These are phyloP conservation scores for Acarospora socialis DNA, from an alignment of 2,329 filamentous ascomycete species.

Conservation along the genomic window DNA sequence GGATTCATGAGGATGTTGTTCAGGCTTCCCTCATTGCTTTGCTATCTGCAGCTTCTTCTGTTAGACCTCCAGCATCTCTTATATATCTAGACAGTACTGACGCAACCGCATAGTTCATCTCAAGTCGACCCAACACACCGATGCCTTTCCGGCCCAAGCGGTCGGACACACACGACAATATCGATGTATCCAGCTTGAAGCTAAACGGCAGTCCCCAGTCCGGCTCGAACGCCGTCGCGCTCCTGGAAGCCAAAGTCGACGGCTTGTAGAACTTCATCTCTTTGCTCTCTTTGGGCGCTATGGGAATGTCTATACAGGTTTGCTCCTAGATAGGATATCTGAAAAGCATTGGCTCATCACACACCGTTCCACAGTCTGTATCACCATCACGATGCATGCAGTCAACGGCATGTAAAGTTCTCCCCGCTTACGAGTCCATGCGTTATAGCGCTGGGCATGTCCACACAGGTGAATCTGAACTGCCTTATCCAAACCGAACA, in stretches of 20 bases:
- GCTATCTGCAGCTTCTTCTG: slow-evolving; percentile 70
- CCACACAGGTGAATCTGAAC: too few relatives aligned
- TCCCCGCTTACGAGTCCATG: too few relatives aligned
- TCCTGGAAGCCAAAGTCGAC: slow-evolving; percentile 29
- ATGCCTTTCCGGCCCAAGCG: slow-evolving; percentile 46
- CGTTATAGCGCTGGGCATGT: too few relatives aligned
- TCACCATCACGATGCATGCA: too few relatives aligned
- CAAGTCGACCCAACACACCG: slow-evolving; percentile 55
- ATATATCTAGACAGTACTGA: neutral
- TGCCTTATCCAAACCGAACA: too few relatives aligned
- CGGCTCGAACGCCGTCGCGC: slow-evolving; percentile 22
- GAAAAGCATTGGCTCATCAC: too few relatives aligned
- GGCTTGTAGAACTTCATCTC: too few relatives aligned
- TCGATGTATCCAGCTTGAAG: slow-evolving; percentile 20
- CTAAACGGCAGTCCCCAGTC: slow-evolving; percentile 17
- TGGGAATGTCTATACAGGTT: too few relatives aligned
- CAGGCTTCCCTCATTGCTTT: slow-evolving; percentile 79
- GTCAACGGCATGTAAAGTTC: too few relatives aligned
- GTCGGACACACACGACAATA: slow-evolving; percentile 32
- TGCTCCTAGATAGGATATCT: too few relatives aligned
- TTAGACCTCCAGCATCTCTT: slow-evolving; percentile 33
- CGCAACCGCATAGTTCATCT: slow-evolving; percentile 46
- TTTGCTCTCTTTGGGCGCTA: too few relatives aligned
- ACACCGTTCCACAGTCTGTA: too few relatives aligned
- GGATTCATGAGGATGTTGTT: slow-evolving; percentile 83